These are phyloP conservation scores for Gracilariopsis chorda DNA, from an alignment of 23 red algal genomes.

Conservation along the genomic window DNA sequence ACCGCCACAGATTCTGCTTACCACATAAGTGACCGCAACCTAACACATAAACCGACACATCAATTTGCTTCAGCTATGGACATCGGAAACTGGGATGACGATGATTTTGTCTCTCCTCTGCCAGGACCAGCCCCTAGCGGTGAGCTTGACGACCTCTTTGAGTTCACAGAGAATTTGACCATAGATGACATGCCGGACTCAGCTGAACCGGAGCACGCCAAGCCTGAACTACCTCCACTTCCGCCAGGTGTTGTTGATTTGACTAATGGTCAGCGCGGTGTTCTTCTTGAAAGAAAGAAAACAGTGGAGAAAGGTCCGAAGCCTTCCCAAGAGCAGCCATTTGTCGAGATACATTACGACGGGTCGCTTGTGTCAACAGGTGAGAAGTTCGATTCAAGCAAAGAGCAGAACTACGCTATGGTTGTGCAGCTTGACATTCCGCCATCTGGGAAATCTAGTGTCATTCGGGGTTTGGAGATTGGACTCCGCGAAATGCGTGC, in stretches of 20 bases:
- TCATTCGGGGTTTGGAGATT: constrained; percentile 33
- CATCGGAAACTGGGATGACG: constrained; percentile 42
- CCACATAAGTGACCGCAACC: no score
- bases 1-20: background rate
- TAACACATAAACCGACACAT: no score
- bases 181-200: constrained; percentile 5
- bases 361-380: constrained; percentile 19
- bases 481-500: constrained; percentile 36
- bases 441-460: constrained; percentile 25
- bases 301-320: background rate
- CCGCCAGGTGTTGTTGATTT: constrained; percentile 7
- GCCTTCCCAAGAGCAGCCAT: constrained; percentile 34
- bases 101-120: constrained; percentile 19
- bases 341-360: constrained; percentile 61
- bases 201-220: background rate
- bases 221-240: constrained; percentile 30
- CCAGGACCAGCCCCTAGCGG: background rate
- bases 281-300: constrained; percentile 25
- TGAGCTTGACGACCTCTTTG: constrained; percentile 46
- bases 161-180: constrained; percentile 39
- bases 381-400: constrained; percentile 44
- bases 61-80: background rate
- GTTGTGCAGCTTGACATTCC: constrained; percentile 55
- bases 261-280: constrained; percentile 25
- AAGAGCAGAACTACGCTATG: constrained; percentile 52